Evolutionary conservation across 164 flowering plant species (phyloP), one percentile per base, ranked within the genome.

Genomic region (Tetracentron sinense): DNA sequence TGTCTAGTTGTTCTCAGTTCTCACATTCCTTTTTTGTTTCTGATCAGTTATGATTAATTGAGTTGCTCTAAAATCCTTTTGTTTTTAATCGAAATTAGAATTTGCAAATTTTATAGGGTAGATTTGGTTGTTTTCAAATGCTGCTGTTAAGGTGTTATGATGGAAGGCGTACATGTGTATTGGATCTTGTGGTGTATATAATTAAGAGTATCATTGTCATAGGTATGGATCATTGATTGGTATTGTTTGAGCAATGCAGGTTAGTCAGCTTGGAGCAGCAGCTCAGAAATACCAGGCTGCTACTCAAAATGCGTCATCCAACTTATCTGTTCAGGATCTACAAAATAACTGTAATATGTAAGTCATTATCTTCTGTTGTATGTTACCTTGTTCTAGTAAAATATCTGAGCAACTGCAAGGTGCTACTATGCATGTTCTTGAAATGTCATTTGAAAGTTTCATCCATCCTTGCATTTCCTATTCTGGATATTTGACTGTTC

Each of bases 271-370:
- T 67, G 97, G 97, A 14, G 72, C 83, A 71, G 97, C 89, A 42
- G 97, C 97, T 72, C 99, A 94, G 68, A 94, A 94, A 56, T 91
- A 86, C 67, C 99, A 94, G 72, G 79, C 85, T 78, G 85, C 97
- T 35, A 76, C 91, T 59, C 97, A 91, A 74, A 91, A 83, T 78
- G 85, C 89, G 44, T 72, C 96, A 28, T 75, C 93, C 20, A 82
- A 74, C 73, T 58, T 81, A 51, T 77, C 97, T 63, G 81, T 73
- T 60, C 86, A 91, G 21, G 97, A 94, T 60, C 75, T 94, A 58
- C 99, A 94, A 76, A 91, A 75, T 72, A 91, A 86, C 63, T 94
- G 97, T 72, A 89, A 88, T 69, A 75, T 84, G 99, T 91, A 71
- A 78, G 96, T 72, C 35, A 48, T n/a, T n/a, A n/a, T 31, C 42